Evolutionary conservation across 768 basidiomycete species (phyloP), one percentile per base, ranked within the genome.

Genomic region (Vararia minispora): DNA sequence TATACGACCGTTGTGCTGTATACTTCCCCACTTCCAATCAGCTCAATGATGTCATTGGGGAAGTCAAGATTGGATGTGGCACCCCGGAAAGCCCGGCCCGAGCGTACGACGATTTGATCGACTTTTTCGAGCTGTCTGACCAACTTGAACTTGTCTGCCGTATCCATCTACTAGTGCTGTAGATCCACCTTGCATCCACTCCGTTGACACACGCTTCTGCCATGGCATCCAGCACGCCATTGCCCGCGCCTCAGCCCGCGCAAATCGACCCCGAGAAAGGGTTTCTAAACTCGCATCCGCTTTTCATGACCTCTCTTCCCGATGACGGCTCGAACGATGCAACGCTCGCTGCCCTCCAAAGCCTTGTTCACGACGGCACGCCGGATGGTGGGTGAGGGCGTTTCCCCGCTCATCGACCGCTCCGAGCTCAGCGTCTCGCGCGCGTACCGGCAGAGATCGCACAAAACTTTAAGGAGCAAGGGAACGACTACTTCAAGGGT

Each of bases 231-330:
- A n/a, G n/a, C n/a, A n/a, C n/a, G n/a, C n/a, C n/a, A n/a, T n/a
- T n/a, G n/a, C n/a, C n/a, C n/a, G n/a, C n/a, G 5, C 59, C 54
- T 3, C 51, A 50, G 16, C 51, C 49, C 5, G 31, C 42, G 3
- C 45, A 59, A 14, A 11, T 51, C 4, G 60, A 61, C 6, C 60
- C 64, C 27, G 63, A 60, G 35, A 49, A 75, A 17, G 56, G 57
- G 4, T 60, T 53, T 12, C 60, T 79, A 29, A 79, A 91, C 47
- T 65, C 71, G 4, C 61, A 84, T 3, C 95, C 95, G 5, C 63
- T 99, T 26, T 99, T 99, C 62, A 98, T 98, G 91, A 78, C 77
- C 49, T 73, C 77, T 14, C 67, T 95, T 14, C 91, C 92, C 4
- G 84, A 83, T 5, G 73, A 73, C 9, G 51, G 55, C 0, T 52